Base-by-base conservation (phyloP, 2,329 filamentous ascomycete species). In the Hypoxylon sp. region DNA sequence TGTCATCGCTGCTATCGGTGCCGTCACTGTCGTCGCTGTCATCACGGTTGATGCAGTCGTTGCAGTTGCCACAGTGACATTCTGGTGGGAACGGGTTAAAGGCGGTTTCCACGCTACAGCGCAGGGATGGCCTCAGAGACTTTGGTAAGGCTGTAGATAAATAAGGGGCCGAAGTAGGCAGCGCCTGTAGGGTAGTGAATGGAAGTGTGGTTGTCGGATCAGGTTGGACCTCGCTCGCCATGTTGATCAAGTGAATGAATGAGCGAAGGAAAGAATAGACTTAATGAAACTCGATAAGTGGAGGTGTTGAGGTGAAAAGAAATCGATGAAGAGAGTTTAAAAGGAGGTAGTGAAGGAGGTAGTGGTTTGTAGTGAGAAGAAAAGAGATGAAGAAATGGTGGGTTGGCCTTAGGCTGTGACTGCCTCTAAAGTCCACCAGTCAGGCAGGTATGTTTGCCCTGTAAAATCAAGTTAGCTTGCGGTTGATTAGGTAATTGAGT, bases 361-460 rank as follows among this genome's bases (percentile, higher is more conserved):
- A 3, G 36, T 38, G n/a, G 38, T 19, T 17, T n/a, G n/a, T n/a
- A n/a, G n/a, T 41, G 38, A 19, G 5, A 41, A 41, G 38, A 41
- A 41, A 41, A 17, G 7, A 41, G 6, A n/a, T 9, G 1, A 7
- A 41, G 38, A 9, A n/a, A 9, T 9, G 38, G 38, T 41, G 38
- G 38, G n/a, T 17, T n/a, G 5, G n/a, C 5, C 7, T 19, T 17
- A 10, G 38, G 38, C 7, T 41, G 38, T 17, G n/a, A 41, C 38
- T 41, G 38, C 38, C n/a, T 41, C 38, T 17, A 41, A 41, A 41
- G 19, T 41, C n/a, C n/a, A 10, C 38, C n/a, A 41, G n/a, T 41
- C 38, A 41, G 38, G 38, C 38, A 41, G 38, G 6, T 19, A 41
- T n/a, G 38, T 41, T 41, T 41, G 38, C 38, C 38, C 38, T 41